Evolutionary conservation across 768 basidiomycete species (phyloP).

Genomic region (Xanthoconium stramineum): DNA sequence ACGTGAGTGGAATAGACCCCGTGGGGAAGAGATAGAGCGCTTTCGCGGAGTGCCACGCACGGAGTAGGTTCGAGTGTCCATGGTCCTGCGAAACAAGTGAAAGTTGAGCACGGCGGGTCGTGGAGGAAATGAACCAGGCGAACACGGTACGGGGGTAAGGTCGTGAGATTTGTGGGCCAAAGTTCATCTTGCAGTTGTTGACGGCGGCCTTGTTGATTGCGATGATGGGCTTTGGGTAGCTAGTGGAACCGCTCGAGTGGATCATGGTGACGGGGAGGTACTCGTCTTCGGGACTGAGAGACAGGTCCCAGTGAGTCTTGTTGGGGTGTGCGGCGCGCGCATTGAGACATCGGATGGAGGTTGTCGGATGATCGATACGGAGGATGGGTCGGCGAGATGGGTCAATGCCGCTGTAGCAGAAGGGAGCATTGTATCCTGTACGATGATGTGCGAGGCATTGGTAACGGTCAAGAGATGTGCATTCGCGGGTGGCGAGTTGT

Average conservation of each 20-base stretch:
- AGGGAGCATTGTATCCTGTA: constrained; percentile 14
- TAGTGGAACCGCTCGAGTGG: constrained; percentile 38
- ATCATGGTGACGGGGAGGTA: constrained; percentile 20
- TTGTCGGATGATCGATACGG: constrained; percentile 22
- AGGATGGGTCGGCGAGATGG: constrained; percentile 18
- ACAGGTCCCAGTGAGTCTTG: constrained; percentile 21
- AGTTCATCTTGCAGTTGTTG: constrained; percentile 34
- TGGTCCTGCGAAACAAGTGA: constrained; percentile 12
- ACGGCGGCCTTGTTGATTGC: constrained; percentile 36
- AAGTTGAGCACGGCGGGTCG: neutral
- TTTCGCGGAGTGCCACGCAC: constrained; percentile 41
- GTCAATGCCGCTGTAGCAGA: constrained; percentile 16
- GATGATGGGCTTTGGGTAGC: constrained; percentile 45
- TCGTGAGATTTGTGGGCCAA: constrained; percentile 18
- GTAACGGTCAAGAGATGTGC: constrained; percentile 40
- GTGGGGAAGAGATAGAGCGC: constrained; percentile 41
- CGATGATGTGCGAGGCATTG: constrained; percentile 20
- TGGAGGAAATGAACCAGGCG: neutral
- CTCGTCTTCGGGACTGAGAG: constrained; percentile 22
- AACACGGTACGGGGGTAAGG: constrained; percentile 34
- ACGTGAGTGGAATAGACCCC: constrained; percentile 42
- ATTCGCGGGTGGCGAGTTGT: constrained; percentile 46
- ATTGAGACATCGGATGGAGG: constrained; percentile 12
- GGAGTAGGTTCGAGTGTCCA: constrained; percentile 31
- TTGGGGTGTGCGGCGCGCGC: constrained; percentile 17